These are phyloP conservation scores for Tolypocladium amazonense DNA, from an alignment of 2,329 filamentous ascomycete species.

Conservation along the genomic window DNA sequence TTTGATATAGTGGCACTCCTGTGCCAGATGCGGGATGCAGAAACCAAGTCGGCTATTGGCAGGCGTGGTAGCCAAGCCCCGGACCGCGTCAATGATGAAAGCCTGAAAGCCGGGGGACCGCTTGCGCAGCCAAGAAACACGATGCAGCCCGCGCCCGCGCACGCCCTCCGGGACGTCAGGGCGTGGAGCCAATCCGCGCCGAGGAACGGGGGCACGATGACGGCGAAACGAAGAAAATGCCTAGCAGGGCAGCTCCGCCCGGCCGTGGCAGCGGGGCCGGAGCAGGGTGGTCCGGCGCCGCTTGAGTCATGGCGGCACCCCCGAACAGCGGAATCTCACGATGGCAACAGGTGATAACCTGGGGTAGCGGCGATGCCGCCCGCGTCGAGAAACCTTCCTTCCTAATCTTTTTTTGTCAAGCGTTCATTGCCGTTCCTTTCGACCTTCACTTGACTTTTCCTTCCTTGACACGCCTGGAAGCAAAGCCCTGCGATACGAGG, in stretches of 20 bases:
- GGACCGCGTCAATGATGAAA: not conserved
- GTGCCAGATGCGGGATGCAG: not conserved
- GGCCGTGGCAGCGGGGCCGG: not conserved
- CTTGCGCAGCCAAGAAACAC: not conserved
- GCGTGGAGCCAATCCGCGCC: not conserved
- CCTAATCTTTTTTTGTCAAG: not conserved
- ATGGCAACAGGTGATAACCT: not conserved
- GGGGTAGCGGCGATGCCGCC: not conserved
- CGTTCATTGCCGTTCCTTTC: not conserved
- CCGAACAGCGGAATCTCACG: not conserved
- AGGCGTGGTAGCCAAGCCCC: not conserved
- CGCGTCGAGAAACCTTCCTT: not conserved
- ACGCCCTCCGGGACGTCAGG: not conserved
- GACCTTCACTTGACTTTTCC: not conserved
- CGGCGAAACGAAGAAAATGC: not conserved
- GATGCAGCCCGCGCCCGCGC: not conserved
- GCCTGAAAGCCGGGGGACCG: not conserved
- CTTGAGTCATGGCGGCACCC: not conserved
- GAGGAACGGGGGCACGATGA: not conserved
- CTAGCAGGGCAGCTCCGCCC: not conserved
- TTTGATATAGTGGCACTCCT: not conserved
- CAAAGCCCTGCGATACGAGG: not conserved
- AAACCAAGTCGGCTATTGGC: not conserved
- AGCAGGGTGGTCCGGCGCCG: not conserved
- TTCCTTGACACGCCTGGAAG: not conserved